These are phyloP conservation scores for Magnolia changhungtana DNA, from an alignment of 164 flowering plant genomes.

Conservation along the genomic window DNA sequence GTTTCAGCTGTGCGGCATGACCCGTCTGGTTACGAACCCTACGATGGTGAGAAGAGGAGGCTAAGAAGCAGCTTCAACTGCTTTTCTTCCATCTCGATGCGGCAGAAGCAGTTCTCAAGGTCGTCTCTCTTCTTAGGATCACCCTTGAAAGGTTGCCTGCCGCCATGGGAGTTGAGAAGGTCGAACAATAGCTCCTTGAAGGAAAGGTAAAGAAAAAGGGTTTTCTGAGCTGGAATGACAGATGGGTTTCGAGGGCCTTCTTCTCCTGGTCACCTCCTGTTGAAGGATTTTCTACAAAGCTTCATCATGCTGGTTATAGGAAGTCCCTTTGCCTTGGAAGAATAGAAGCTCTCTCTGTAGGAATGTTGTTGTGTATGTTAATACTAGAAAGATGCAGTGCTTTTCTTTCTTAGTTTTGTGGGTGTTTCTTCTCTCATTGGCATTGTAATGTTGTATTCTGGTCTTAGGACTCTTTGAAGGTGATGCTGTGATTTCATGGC, in stretches of 20 bases:
- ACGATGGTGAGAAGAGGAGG: conserved; percentile 39
- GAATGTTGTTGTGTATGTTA: not conserved
- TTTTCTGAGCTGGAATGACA: not conserved
- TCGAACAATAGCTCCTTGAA: conserved; percentile 30
- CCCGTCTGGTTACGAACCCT: conserved; percentile 24
- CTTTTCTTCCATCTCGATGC: conserved; percentile 49
- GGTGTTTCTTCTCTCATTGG: not conserved
- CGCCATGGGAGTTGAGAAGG: conserved; percentile 45
- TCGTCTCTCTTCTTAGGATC: conserved; percentile 45
- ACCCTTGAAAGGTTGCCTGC: conserved; percentile 43
- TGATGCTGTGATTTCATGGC: not conserved
- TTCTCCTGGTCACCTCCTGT: not conserved
- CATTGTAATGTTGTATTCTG: not conserved
- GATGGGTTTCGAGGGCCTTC: not conserved
- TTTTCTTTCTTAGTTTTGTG: not conserved
- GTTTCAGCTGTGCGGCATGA: conserved; percentile 36
- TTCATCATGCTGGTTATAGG: not conserved
- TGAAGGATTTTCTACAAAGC: not conserved
- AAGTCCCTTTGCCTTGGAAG: not conserved
- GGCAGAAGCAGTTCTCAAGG: conserved; percentile 41
- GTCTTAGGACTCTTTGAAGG: not conserved
- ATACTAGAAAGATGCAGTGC: not conserved
- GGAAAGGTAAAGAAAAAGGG: conserved; percentile 22
- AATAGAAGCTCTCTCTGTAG: not conserved
- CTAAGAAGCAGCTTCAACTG: conserved; percentile 42